These are phyloP conservation scores for Sedum album DNA, from an alignment of 164 flowering plant species.

Conservation along the genomic window DNA sequence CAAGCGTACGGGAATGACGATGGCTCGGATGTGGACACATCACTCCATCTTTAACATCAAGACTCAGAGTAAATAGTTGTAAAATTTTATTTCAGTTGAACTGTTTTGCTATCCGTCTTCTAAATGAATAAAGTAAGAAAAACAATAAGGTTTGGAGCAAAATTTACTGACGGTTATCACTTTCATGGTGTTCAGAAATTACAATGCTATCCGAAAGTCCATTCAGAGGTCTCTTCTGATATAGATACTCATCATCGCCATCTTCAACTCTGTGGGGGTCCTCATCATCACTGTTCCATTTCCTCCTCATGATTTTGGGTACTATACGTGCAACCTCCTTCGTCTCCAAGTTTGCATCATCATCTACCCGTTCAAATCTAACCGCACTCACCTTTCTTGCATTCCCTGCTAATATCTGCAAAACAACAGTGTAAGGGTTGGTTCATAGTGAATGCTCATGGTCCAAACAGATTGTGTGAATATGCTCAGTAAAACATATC, in stretches of 20 bases:
- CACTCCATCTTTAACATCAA: slow-evolving; percentile 52
- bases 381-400: slow-evolving; percentile 92
- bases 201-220: slow-evolving; percentile 25
- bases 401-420: slow-evolving; percentile 91
- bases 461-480: neutral
- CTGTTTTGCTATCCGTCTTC: slow-evolving; percentile 10
- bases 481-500: no score
- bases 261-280: slow-evolving; percentile 21
- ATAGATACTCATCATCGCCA: slow-evolving; percentile 17
- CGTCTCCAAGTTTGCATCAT: slow-evolving; percentile 27
- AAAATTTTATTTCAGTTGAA: slow-evolving; percentile 4
- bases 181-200: slow-evolving; percentile 27
- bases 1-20: slow-evolving; percentile 14
- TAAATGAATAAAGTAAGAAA: slow-evolving; percentile 18
- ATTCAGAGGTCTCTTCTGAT: slow-evolving; percentile 27
- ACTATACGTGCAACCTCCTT: slow-evolving; percentile 55
- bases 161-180: slow-evolving; percentile 22
- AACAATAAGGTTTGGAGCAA: slow-evolving; percentile 20
- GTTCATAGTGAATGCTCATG: no score
- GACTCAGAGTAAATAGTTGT: slow-evolving; percentile 10
- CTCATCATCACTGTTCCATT: slow-evolving; percentile 32
- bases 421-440: neutral
- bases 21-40: slow-evolving; percentile 48
- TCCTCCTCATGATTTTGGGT: slow-evolving; percentile 67
- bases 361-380: slow-evolving; percentile 63